Evolutionary conservation across 2,329 filamentous ascomycete genomes (phyloP).

Genomic region (Escovopsis weberi): DNA sequence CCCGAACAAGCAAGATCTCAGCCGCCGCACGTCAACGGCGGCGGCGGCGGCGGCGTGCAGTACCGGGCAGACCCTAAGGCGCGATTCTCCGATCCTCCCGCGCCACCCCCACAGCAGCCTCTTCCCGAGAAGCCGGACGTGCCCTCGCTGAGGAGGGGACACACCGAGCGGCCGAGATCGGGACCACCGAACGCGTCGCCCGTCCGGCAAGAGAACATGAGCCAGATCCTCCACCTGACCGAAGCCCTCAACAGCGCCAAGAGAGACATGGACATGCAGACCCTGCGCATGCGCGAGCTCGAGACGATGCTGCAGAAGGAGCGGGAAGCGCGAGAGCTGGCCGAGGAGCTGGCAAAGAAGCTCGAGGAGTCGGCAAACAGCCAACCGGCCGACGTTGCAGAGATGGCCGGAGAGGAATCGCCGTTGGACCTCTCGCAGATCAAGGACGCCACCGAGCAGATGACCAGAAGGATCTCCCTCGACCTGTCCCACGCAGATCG

Average conservation of each 20-base stretch:
- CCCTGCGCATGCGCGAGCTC: conserved; percentile 62
- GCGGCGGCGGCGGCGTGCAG: conserved; percentile 29
- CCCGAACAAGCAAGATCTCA: conserved; percentile 21
- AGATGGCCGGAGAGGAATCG: conserved; percentile 11
- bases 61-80: conserved; percentile 63
- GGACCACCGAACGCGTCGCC: conserved; percentile 39
- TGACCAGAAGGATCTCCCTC: neutral
- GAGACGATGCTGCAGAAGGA: conserved; percentile 64
- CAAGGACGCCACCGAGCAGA: neutral
- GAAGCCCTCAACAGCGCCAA: conserved; percentile 74
- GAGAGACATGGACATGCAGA: conserved; percentile 76
- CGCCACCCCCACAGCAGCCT: conserved; percentile 83
- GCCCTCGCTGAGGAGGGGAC: conserved; percentile 56
- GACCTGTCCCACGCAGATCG: conserved; percentile 1
- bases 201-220: conserved; percentile 42
- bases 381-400: conserved; percentile 16
- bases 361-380: conserved; percentile 41
- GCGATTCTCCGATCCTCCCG: conserved; percentile 83
- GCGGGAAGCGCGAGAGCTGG: conserved; percentile 64
- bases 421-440: conserved; percentile 7
- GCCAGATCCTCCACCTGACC: conserved; percentile 70
- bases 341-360: conserved; percentile 66
- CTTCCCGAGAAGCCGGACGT: conserved; percentile 84
- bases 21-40: conserved; percentile 25
- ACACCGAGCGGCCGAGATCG: conserved; percentile 59